Evolutionary conservation across 2,329 filamentous ascomycete genomes (phyloP), one percentile per base, ranked within the genome.

Genomic region (Fusarium sp.): DNA sequence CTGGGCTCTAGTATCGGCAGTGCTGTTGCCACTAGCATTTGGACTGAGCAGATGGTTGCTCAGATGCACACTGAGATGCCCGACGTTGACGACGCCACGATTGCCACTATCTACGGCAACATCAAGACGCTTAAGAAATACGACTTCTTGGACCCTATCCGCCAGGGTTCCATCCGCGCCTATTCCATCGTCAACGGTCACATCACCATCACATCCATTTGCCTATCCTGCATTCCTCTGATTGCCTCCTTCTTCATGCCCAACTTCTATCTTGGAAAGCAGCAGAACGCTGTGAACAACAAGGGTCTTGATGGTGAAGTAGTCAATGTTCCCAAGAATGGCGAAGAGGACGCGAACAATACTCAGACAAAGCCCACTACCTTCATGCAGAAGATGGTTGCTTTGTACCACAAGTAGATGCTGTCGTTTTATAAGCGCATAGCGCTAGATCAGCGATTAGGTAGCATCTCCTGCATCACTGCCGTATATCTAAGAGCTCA

Each of bases 191-290:
- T 71, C 13, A 71, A 81, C 52, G 80, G 80, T 0, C 76, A 78
- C 37, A 80, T 82, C 15, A 72, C 75, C 30, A 75, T 77, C 9
- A 63, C 73, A 2, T 67, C 79, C 8, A 59, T 81, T 23, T 58
- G 66, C 6, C 62, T 82, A 16, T 70, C 78, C 30, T 57, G 49
- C 16, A 56, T 82, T 1, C 75, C 80, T 2, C 42, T 80, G 0
- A 49, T 81, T 30, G 79, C 77, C 6, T 71, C 79, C 2, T 70
- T 82, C 23, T 80, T 80, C 65, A 81, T 82, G 80, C 80, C 81
- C 44, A 76, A 82, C 72, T 83, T 65, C 67, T 79, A 78, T 50
- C 71, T 78, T 2, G 78, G 77, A 61, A 75, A 77, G 67, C 73
- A 77, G 57, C 77, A 78, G 67, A 78, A 78, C 23, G 77, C 77